phyloP scores from a whole-genome alignment of 441 rosid genomes.

The Lepidium campestre region DNA sequence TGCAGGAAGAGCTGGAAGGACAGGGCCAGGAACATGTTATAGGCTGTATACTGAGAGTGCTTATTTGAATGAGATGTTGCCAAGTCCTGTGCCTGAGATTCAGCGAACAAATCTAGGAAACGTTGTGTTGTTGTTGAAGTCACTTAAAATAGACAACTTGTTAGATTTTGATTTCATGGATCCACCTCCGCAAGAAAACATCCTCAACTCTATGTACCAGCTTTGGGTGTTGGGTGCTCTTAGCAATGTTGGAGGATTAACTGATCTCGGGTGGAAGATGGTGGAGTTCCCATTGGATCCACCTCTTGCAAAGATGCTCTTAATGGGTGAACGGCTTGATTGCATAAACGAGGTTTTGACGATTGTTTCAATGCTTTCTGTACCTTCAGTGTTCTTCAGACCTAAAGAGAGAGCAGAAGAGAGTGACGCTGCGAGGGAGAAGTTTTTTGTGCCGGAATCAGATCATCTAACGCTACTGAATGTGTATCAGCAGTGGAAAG shows the following conservation, averaged over 20 bases:
- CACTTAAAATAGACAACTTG: slow-evolving; percentile 82
- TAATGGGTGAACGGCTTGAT: slow-evolving; percentile 79
- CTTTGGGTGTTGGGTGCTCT: slow-evolving; percentile 97
- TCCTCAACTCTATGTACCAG: slow-evolving; percentile 97
- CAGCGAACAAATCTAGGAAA: slow-evolving; percentile 96
- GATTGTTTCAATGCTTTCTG: slow-evolving; percentile 97
- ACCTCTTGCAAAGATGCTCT: slow-evolving; percentile 96
- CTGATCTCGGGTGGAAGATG: slow-evolving; percentile 98
- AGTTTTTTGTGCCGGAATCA: slow-evolving; percentile 90
- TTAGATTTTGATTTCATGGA: slow-evolving; percentile 98
- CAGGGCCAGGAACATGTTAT: slow-evolving; percentile 97
- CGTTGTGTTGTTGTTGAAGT: slow-evolving; percentile 89
- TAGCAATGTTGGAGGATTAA: slow-evolving; percentile 79
- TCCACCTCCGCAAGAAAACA: slow-evolving; percentile 98
- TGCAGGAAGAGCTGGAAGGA: slow-evolving; percentile 97
- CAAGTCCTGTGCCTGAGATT: slow-evolving; percentile 96
- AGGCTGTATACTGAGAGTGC: slow-evolving; percentile 92
- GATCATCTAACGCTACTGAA: slow-evolving; percentile 85
- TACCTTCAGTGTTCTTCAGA: slow-evolving; percentile 97
- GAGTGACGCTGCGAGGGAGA: slow-evolving; percentile 93
- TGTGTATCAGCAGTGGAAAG: slow-evolving; percentile 91
- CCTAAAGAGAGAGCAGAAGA: slow-evolving; percentile 95
- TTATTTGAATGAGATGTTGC: slow-evolving; percentile 79
- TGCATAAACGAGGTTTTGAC: slow-evolving; percentile 91
- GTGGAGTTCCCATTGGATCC: slow-evolving; percentile 98